These are phyloP conservation scores for Theobroma cacao DNA, from an alignment of 345 rosid genomes.

Conservation along the genomic window DNA sequence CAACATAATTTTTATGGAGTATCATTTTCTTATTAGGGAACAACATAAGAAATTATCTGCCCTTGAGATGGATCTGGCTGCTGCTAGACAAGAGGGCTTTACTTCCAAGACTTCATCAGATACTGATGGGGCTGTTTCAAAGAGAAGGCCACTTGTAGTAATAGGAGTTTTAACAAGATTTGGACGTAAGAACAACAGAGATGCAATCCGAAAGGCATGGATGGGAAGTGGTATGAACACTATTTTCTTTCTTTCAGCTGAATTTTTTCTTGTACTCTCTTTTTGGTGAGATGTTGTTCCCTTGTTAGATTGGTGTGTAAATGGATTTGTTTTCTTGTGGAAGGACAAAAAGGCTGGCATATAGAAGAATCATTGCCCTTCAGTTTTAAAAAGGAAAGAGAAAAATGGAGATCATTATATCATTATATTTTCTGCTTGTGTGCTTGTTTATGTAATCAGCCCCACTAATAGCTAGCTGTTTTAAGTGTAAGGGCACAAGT, in stretches of 20 bases:
- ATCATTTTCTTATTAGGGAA: slow-evolving; percentile 53
- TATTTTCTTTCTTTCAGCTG: background rate
- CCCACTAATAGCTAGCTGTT: background rate
- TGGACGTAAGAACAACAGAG: slow-evolving; percentile 73
- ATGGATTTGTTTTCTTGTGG: background rate
- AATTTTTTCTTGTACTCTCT: background rate
- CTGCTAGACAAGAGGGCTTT: slow-evolving; percentile 69
- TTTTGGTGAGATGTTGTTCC: slow-evolving; percentile 5
- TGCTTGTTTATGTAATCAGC: background rate
- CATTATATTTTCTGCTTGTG: background rate
- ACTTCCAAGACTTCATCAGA: slow-evolving; percentile 34
- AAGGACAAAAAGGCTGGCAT: background rate
- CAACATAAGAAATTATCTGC: slow-evolving; percentile 72
- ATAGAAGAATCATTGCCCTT: background rate
- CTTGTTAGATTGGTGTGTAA: background rate
- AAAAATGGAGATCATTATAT: background rate
- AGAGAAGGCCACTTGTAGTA: slow-evolving; percentile 66
- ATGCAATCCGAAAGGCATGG: slow-evolving; percentile 92
- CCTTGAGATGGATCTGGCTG: slow-evolving; percentile 65
- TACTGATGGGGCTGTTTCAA: slow-evolving; percentile 28
- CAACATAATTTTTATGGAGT: background rate
- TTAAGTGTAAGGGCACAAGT: background rate
- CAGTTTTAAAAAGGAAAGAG: background rate
- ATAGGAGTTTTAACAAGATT: slow-evolving; percentile 71
- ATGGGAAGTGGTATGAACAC: slow-evolving; percentile 65